phyloP scores from a whole-genome alignment of 371 early-diverging fungal genomes.

The Conidiobolus incongruus region DNA sequence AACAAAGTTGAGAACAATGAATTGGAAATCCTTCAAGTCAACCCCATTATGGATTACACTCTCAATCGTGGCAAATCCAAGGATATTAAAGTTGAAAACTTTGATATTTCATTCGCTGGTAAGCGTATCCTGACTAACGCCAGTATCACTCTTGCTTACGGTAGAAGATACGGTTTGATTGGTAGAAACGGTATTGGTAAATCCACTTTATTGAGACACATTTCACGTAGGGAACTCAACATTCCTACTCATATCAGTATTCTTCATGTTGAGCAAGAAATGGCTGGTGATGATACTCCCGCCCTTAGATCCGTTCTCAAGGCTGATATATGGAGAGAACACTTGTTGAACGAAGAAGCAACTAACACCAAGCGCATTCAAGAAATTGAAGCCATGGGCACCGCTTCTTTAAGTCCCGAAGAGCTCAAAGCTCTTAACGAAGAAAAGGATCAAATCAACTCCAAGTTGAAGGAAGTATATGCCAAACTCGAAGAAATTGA shows the following conservation, averaged over 20 bases:
- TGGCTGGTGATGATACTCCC: constrained; percentile 69
- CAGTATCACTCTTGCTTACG: constrained; percentile 57
- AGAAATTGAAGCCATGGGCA: constrained; percentile 7
- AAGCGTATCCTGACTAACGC: constrained; percentile 81
- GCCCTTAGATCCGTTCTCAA: constrained; percentile 75
- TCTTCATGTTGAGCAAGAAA: constrained; percentile 95
- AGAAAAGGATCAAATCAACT: constrained; percentile 32
- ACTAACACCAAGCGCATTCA: constrained; percentile 16
- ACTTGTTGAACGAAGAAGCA: constrained; percentile 65
- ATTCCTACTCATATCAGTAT: constrained; percentile 76
- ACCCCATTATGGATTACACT: constrained; percentile 68
- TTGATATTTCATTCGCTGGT: constrained; percentile 89
- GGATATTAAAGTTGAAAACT: constrained; percentile 87
- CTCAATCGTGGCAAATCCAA: constrained; percentile 65
- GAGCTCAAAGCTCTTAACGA: constrained; percentile 21
- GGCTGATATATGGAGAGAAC: constrained; percentile 88
- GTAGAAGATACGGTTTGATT: constrained; percentile 89
- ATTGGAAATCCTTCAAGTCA: constrained; percentile 39
- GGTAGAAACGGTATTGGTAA: constrained; percentile 98
- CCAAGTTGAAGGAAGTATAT: constrained; percentile 60
- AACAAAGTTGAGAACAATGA: constrained; percentile 42
- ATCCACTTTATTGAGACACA: constrained; percentile 84
- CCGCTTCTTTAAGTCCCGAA: constrained; percentile 17
- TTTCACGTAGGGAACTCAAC: constrained; percentile 72
- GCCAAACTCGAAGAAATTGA: constrained; percentile 76